Evolutionary conservation across 1,139 yeast genomes (phyloP).

Genomic region (Candida frijolesensis): DNA sequence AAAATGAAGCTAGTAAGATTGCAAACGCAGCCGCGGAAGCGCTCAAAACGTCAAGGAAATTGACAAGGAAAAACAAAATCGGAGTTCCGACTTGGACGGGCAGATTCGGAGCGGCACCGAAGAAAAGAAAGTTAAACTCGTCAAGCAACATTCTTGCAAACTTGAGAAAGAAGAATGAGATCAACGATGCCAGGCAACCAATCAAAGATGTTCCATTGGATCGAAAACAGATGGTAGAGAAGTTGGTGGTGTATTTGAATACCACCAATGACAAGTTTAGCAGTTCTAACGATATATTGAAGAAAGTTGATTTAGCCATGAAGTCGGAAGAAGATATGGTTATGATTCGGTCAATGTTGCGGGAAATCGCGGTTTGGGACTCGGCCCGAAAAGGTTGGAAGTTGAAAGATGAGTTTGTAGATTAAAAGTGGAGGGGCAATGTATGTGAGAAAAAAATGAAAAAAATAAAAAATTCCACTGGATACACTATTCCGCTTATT

Average conservation of each 20-base stretch:
- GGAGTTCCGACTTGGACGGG: conserved; percentile 99
- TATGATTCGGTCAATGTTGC: conserved; percentile 66
- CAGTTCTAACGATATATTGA: conserved; percentile 60
- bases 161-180: conserved; percentile 24
- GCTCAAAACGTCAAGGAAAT: conserved; percentile 64
- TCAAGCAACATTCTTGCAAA: conserved; percentile 37
- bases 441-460: background rate
- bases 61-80: conserved; percentile 62
- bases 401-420: conserved; percentile 55
- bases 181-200: conserved; percentile 22
- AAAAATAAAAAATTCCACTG: background rate
- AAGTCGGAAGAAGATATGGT: conserved; percentile 60
- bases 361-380: conserved; percentile 73
- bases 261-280: conserved; percentile 44
- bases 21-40: conserved; percentile 82
- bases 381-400: conserved; percentile 60
- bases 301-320: conserved; percentile 47
- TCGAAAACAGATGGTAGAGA: conserved; percentile 25
- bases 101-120: conserved; percentile 62
- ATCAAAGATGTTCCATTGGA: conserved; percentile 15
- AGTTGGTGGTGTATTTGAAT: conserved; percentile 37
- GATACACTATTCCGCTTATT: conserved; percentile 17
- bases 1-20: conserved; percentile 73
- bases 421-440: background rate
- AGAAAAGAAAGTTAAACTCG: conserved; percentile 19